Evolutionary conservation across 106 monocot species (phyloP), one percentile per base, ranked within the genome.

Genomic region (Agapanthus africanus): DNA sequence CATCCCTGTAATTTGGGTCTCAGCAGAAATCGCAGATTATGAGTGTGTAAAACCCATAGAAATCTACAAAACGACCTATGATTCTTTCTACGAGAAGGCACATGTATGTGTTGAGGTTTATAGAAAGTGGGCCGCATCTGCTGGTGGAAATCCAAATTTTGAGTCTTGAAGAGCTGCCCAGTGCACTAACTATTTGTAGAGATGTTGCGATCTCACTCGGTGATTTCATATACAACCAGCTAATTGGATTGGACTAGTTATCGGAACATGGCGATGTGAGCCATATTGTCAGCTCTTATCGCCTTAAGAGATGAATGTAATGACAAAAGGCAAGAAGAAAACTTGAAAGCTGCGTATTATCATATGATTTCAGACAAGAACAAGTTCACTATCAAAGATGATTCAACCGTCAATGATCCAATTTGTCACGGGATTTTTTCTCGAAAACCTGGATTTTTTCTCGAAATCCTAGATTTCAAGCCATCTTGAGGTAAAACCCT

Each of bases 181-280:
- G 40, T 70, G 91, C 88, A n/a, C n/a, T n/a, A 39, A 31, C 42
- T n/a, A 60, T 73, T 21, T 82, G 82, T 54, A 87, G 79, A 62
- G 97, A 97, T 62, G 89, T 87, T 79, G 68, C 92, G 26, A 80
- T 97, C 28, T 92, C 92, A 60, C 73, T 89, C 31, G 97, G 97
- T 42, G 92, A 97, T 35, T 97, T 97, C 57, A 77, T 97, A 36
- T 92, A 80, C 65, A 97, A 97, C 50, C 97, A 97, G 64, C 70
- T 97, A 70, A 71, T 79, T 80, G 97, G 97, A 26, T 73, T 97
- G 54, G 95, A 95, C n/a, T n/a, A n/a, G n/a, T n/a, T n/a, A n/a
- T n/a, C n/a, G n/a, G n/a, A n/a, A n/a, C n/a, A n/a, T n/a, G n/a
- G n/a, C n/a, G n/a, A n/a, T n/a, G n/a, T n/a, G n/a, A n/a, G n/a